A percentile compares a stretch with the other conserved stretches of the same genome.
Conservation (phyloP, 2,329 filamentous ascomycete genomes). For the Pseudogymnoascus sp. region DNA sequence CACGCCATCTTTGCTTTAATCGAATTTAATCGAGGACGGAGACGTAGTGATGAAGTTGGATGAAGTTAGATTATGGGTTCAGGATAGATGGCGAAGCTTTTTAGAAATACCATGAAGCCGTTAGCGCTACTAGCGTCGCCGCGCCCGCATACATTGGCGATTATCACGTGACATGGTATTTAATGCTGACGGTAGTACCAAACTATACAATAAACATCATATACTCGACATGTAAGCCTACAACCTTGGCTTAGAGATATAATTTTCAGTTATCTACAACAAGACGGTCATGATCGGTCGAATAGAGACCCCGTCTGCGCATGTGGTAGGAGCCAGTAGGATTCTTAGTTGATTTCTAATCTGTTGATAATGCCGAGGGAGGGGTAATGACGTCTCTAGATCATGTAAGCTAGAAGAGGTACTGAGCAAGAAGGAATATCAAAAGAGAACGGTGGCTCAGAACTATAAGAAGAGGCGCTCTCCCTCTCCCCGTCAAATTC, state of each 20-base stretch:
- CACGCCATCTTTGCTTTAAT: conserved; percentile 50
- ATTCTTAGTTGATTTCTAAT: not conserved
- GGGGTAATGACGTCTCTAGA: not conserved
- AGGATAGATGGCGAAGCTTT: not conserved
- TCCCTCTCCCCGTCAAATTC: not conserved
- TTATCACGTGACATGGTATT: not conserved
- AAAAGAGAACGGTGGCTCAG: not conserved
- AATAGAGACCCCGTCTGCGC: not conserved
- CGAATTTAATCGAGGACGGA: not conserved
- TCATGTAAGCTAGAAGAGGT: not conserved
- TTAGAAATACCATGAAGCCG: not conserved
- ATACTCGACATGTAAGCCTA: not conserved
- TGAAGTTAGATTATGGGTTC: conserved; percentile 1
- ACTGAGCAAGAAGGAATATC: not conserved
- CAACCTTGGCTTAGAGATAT: not conserved
- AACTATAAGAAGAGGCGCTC: not conserved
- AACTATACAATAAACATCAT: not conserved
- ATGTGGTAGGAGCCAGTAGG: not conserved
- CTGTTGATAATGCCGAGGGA: not conserved
- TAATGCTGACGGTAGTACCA: not conserved
- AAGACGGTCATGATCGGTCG: too few species aligned
- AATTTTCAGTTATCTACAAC: not conserved
- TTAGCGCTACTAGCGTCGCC: not conserved
- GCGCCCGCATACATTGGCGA: not conserved
- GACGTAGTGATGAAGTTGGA: conserved; percentile 5